These are phyloP conservation scores for Microsporum canis DNA, from an alignment of 2,329 filamentous ascomycete species.

Conservation along the genomic window DNA sequence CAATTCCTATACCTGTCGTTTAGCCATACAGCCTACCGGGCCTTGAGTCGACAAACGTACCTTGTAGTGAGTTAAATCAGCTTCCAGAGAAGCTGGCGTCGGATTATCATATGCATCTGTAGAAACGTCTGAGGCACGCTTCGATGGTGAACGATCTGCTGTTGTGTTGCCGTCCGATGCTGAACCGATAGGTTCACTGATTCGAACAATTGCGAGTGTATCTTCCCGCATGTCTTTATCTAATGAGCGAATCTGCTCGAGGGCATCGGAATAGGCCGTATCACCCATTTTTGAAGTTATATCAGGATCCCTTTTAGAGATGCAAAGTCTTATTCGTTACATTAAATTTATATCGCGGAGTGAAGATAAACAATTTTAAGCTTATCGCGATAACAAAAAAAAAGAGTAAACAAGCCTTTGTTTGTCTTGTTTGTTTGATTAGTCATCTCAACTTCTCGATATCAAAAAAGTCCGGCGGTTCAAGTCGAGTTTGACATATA, in stretches of 20 bases:
- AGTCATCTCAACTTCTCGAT: neutral
- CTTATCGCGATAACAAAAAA: slow-evolving; percentile 1
- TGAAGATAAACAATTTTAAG: slow-evolving; percentile 1
- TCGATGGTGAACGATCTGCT: slow-evolving; percentile 26
- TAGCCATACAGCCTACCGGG: neutral
- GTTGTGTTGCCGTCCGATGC: slow-evolving; percentile 18
- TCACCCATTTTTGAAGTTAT: neutral
- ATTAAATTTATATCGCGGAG: neutral
- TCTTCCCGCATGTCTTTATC: neutral
- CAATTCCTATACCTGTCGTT: slow-evolving; percentile 49
- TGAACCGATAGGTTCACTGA: slow-evolving; percentile 61
- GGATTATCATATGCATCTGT: slow-evolving; percentile 52
- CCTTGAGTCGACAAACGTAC: slow-evolving; percentile 23
- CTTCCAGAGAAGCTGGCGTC: slow-evolving; percentile 65
- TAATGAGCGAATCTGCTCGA: neutral
- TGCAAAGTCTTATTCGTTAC: neutral
- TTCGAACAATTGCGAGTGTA: slow-evolving; percentile 56
- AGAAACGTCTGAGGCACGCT: slow-evolving; percentile 62
- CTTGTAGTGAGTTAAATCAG: slow-evolving; percentile 80
- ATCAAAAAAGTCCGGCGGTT: neutral
- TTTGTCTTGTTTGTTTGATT: neutral
- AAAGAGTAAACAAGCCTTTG: neutral
- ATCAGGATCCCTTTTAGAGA: too few relatives aligned
- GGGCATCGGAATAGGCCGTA: neutral
- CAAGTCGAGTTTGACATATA: neutral